Evolutionary conservation across 345 rosid species (phyloP), one percentile per base, ranked within the genome.

Genomic region (Lepidium aucheri): DNA sequence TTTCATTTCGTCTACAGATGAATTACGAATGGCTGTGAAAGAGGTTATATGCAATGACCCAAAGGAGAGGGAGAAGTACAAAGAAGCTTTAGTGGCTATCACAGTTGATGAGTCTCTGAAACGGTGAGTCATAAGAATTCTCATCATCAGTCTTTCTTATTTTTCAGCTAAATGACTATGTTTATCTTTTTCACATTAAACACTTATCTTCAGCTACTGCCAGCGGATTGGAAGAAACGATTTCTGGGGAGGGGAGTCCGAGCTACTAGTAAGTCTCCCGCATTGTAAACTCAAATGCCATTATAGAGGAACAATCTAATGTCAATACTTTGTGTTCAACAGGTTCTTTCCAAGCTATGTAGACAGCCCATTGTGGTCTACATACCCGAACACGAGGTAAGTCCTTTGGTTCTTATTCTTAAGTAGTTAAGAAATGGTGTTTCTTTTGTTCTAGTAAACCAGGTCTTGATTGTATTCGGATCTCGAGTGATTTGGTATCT

Each of bases 171-270:
- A 46, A 59, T 45, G 11, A 2, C 30, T 26, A 4, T 50, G 24
- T 67, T 59, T 59, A n/a, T n/a, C 44, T 18, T 39, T 51, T 38
- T 9, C 50, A 62, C 20, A 34, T 10, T 2, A 41, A 26, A 53
- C 49, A 17, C 42, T 55, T 62, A 47, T 13, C 68, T 61, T 43
- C 59, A 92, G 95, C 68, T 93, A 90, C 73, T 90, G 97, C 57
- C 85, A 87, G 53, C 80, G 91, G 57, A 85, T 93, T 70, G 78
- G 54, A 53, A 83, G 79, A 44, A 74, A 85, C 34, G 96, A 87
- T 74, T 89, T 89, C 63, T 93, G 96, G 97, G 98, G 98, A 53
- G 98, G 98, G 36, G 95, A 92, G 68, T 86, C 98, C 3, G 98
- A 93, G 81, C 77, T 89, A 32, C 82, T 93, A 84, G 97, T 93